phyloP scores from a whole-genome alignment of 495 filamentous ascomycete species.

The Xylaria acuta region DNA sequence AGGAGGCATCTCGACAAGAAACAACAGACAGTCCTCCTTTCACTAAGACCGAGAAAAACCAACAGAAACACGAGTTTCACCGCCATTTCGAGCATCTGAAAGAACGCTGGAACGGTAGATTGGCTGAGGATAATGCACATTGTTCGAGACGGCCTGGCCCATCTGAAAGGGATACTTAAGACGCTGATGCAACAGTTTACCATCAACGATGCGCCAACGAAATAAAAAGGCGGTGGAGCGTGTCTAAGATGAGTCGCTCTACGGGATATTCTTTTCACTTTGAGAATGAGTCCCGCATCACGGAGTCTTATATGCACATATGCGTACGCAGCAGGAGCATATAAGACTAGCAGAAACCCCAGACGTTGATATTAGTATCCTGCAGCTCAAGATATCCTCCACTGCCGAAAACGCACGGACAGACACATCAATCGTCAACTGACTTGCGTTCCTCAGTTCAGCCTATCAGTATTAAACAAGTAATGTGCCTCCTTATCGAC shows the following conservation, averaged over 20 bases:
- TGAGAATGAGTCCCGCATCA: not conserved
- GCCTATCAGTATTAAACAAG: constrained; percentile 8
- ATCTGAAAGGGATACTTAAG: constrained; percentile 9
- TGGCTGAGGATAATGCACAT: constrained; percentile 6
- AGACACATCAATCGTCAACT: not conserved
- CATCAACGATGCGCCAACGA: not conserved
- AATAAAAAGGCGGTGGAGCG: constrained; percentile 15
- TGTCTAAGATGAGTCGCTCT: not conserved
- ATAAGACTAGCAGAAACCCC: constrained; percentile 22
- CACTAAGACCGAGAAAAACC: not conserved
- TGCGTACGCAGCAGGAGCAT: constrained; percentile 4
- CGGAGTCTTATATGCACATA: constrained; percentile 6
- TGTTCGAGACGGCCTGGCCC: constrained; percentile 16
- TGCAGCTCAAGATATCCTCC: not conserved
- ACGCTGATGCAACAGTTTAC: not conserved
- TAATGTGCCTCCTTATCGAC: constrained; percentile 22
- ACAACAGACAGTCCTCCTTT: not conserved
- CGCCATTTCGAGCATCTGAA: constrained; percentile 17
- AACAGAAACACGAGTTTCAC: constrained; percentile 10
- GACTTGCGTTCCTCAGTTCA: not conserved
- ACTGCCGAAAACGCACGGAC: not conserved
- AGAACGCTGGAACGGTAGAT: not conserved
- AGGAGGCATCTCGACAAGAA: not conserved
- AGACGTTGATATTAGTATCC: not conserved
- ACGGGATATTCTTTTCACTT: not conserved